Base-by-base conservation (phyloP, 2,329 filamentous ascomycete species). In the Diaporthe vaccinii region DNA sequence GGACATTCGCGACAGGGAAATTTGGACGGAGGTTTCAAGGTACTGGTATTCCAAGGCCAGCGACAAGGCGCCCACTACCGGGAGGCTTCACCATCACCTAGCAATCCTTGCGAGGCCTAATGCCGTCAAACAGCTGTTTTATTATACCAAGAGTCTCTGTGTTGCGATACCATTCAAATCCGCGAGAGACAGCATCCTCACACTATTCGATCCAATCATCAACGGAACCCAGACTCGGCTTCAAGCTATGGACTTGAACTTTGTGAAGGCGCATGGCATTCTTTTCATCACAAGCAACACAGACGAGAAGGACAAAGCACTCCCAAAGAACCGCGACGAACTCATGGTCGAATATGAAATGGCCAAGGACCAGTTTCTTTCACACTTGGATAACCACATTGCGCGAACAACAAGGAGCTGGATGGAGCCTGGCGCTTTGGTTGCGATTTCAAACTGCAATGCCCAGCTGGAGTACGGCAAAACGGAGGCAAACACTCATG, bases 11-110 rank as follows among this genome's bases (percentile, higher is more conserved):
- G 93, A 96, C 73, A 87, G 94, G 0, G 94, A 98, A 67, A 90
- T 92, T 0, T 98, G 96, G 96, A 94, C 93, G 0, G 89, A 89
- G 0, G 94, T 98, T 2, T 93, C 94, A 0, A 87, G 93, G 0
- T 92, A 93, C 57, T 98, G 96, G 97, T 98, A 97, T 78, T 92
- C 90, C 3, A 93, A 93, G 78, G 94, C 95, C 0, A 94, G 94
- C 0, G 93, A 98, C 78, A 92, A 92, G 39, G 91, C 91, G 0
- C 95, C 96, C 0, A 89, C 89, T 0, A 92, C 93, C 0, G 96
- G 96, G 0, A 88, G 96, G 0, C 87, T 98, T 0, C 97, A 98
- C 75, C 95, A 98, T 78, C 95, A 98, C 80, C 86, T 98, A 0
- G 96, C 95, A 0, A 96, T 96, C 36, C 82, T 96, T 0, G 93